Evolutionary conservation across 148 eudicot genomes (phyloP).

Genomic region (Polygonum aviculare): DNA sequence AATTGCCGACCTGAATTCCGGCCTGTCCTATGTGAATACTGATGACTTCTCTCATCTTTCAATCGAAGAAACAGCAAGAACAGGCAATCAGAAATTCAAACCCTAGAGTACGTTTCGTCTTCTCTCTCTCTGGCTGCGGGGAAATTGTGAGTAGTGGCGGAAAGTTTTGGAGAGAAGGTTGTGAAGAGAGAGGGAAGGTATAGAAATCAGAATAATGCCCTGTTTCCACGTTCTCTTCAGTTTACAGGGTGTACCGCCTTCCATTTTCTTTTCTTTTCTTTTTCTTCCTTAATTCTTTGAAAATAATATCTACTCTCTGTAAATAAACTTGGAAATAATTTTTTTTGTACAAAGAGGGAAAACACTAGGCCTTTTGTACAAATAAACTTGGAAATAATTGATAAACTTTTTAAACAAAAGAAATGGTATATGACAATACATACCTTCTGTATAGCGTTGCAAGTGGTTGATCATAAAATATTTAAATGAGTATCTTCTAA

Average conservation of each 20-base stretch:
- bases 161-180: background rate
- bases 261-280: background rate
- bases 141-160: background rate
- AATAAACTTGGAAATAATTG: too few relatives aligned
- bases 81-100: background rate
- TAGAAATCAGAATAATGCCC: background rate
- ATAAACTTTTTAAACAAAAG: too few relatives aligned
- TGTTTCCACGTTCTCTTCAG: background rate
- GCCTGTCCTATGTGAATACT: slow-evolving; percentile 13
- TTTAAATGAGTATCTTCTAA: too few relatives aligned
- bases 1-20: slow-evolving; percentile 14
- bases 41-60: slow-evolving; percentile 13
- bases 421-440: too few relatives aligned
- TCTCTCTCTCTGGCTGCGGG: background rate
- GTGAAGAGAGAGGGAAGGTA: background rate
- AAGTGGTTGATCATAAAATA: too few relatives aligned
- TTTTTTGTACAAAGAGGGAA: too few relatives aligned
- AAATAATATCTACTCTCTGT: too few relatives aligned
- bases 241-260: background rate
- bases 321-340: too few relatives aligned
- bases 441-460: too few relatives aligned
- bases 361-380: too few relatives aligned
- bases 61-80: background rate
- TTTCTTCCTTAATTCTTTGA: too few relatives aligned
- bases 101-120: background rate